Base-by-base conservation (phyloP, 495 filamentous ascomycete species). In the Penicillium turbatum region DNA sequence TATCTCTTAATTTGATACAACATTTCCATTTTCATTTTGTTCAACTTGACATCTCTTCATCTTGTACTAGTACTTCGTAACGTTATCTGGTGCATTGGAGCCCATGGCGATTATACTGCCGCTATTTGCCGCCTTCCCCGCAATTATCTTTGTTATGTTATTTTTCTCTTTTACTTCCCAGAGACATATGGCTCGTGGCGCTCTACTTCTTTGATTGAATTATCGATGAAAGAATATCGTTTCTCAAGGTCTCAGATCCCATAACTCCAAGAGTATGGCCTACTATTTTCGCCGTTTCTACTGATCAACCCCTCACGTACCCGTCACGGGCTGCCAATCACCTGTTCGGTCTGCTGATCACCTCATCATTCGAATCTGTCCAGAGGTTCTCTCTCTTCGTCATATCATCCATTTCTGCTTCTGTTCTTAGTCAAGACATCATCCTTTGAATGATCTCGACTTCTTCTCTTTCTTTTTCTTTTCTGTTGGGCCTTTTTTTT, bases 291-390 rank as follows among this genome's bases (percentile, higher is more conserved):
- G 3, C 27, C 26, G 11, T 29, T 16, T 42, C 29, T 30, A n/a
- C 42, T 21, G 34, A 37, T 12, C 15, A 38, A 38, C 40, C 44
- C 48, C 50, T 41, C 48, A 10, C 42, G 41, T 42, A 34, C n/a
- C 24, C 26, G 50, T 63, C 62, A 64, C 62, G 56, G 51, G 55
- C 56, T 41, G 53, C 51, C 52, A 51, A 62, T 65, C 64, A 65
- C 62, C 61, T 62, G 59, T 51, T 51, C 52, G 31, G 55, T 63
- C 64, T 52, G 62, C 61, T 61, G 63, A 62, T 60, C 60, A 60
- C 54, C 60, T 63, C 59, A 62, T 65, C 57, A 60, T 56, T 56
- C 42, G 34, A 48, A 49, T 32, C 49, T 48, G 26, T 37, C 13
- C 17, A 17, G 1, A n/a, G 7, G 8, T 5, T 27, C 32, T 27